Evolutionary conservation across 371 early-diverging fungal species (phyloP).

Genomic region (Mortierella sp.): DNA sequence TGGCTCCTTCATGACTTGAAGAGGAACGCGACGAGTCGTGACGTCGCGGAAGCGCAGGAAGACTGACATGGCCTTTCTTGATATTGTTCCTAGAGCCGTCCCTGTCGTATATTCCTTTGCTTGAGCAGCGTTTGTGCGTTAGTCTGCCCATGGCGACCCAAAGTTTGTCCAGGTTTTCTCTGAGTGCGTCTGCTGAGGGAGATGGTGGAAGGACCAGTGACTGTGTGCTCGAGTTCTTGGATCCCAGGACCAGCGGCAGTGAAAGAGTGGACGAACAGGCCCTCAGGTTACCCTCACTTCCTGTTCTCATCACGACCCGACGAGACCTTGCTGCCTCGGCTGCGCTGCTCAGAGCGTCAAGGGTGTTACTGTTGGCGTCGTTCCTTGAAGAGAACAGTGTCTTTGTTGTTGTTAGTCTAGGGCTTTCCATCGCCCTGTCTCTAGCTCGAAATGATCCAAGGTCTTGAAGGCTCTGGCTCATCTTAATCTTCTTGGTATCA

Average conservation of each 20-base stretch:
- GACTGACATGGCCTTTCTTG: too few relatives aligned
- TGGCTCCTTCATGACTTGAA: too few relatives aligned
- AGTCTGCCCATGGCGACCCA: slow-evolving; percentile 5
- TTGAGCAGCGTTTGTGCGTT: neutral
- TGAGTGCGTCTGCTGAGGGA: neutral
- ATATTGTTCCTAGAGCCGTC: too few relatives aligned
- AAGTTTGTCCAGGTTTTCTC: neutral
- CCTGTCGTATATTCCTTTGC: neutral
- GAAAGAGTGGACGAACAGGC: neutral
- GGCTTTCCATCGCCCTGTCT: neutral
- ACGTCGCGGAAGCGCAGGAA: too few relatives aligned
- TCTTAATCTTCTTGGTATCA: slow-evolving; percentile 2
- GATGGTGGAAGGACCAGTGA: neutral
- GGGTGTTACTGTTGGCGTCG: neutral
- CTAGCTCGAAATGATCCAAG: neutral
- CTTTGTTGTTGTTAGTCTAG: neutral
- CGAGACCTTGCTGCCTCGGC: slow-evolving; percentile 14
- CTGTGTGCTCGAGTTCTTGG: slow-evolving; percentile 3
- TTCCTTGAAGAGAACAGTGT: neutral
- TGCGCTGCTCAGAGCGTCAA: slow-evolving; percentile 10
- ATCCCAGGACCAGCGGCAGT: neutral
- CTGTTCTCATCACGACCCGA: neutral
- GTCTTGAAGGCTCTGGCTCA: slow-evolving; percentile 10
- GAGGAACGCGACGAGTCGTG: slow-evolving; percentile 4
- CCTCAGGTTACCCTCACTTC: neutral